Base-by-base conservation (phyloP, 805 yeast genomes). In the Debaryomyces maramus region DNA sequence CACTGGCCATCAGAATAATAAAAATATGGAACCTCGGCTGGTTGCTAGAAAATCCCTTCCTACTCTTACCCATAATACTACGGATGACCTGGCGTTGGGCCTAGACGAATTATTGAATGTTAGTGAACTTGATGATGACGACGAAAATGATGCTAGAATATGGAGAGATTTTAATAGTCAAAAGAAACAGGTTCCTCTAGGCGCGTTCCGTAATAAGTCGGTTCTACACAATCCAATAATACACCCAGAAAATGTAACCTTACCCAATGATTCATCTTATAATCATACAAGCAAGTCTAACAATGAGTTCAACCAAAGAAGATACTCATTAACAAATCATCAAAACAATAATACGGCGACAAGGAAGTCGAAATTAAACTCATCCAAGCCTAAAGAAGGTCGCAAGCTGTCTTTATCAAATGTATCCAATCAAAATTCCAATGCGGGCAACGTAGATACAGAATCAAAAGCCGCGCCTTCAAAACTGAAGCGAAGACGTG, bases 61-160 rank as follows among this genome's bases (percentile, higher is more conserved):
- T 19, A 22, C 34, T 21, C 43, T 20, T 20, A 34, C 22, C 11
- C 22, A 19, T 14, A 41, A 18, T 16, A 29, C 31, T 23, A 36
- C 51, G 1, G 73, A 65, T 39, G 70, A 64, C 31, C 62, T 60
- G 59, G 75, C 69, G 42, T 60, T 63, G 37, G 74, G 61, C 50
- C 62, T 91, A 38, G 96, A 89, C 59, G 97, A 91, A 54, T 72
- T 89, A 43, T 72, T 91, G 53, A 88, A 91, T 58, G 84, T 91
- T 66, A 84, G 91, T 58, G 97, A 87, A 57, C 69, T 89, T 46
- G 96, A 87, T 52, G 87, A 85, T 46, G 72, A 67, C 37, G 85
- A 77, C 40, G 84, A 80, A 20, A 77, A 77, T 43, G 83, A 79
- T 38, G 75, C 65, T 3, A 65, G 61, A 40, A 70, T 70, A 28